Evolutionary conservation across 768 basidiomycete species (phyloP), one percentile per base, ranked within the genome.

Genomic region (Asterophora parasitica): DNA sequence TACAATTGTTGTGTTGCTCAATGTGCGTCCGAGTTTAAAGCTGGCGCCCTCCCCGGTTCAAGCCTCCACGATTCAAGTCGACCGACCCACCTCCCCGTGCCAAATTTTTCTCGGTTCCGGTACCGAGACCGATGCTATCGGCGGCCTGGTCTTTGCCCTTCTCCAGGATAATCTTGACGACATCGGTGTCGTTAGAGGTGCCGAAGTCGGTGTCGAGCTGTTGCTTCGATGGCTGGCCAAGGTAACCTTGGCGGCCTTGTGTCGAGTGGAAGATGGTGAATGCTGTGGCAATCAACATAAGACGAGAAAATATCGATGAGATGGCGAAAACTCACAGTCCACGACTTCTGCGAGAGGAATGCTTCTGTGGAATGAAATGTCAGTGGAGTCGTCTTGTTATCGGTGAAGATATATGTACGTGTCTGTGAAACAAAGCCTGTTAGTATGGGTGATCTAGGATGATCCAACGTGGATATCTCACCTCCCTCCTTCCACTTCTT

Each of bases 401-500:
- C 7, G 17, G 34, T 33, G 26, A 13, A 34, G 23, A 31, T 10
- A 48, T 46, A 69, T 69, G 77, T 78, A 89, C 87, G 73, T 85
- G 77, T 87, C 87, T 86, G 58, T 16, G 27, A 49, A 32, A 52
- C 42, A 57, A 53, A 17, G 40, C 45, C 30, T 23, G 49, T 65
- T 34, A 62, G 56, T 38, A 44, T 20, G 26, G 17, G 44, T 36
- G 50, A 61, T 56, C 54, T 32, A 30, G 16, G 38, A 51, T 40
- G 42, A 57, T 49, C 56, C 42, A 30, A 49, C 15, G 39, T 20
- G 7, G 48, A 23, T 23, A 28, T n/a, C 19, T 41, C 78, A 89
- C 89, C 88, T 76, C 86, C 88, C 8, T 68, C 75, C 65, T 81
- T 85, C 86, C 86, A 92, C 64, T 81, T 85, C 70, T 80, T 79